Base-by-base conservation (phyloP, 192 early-diverging fungal species). In the Oehlia diaphana region DNA sequence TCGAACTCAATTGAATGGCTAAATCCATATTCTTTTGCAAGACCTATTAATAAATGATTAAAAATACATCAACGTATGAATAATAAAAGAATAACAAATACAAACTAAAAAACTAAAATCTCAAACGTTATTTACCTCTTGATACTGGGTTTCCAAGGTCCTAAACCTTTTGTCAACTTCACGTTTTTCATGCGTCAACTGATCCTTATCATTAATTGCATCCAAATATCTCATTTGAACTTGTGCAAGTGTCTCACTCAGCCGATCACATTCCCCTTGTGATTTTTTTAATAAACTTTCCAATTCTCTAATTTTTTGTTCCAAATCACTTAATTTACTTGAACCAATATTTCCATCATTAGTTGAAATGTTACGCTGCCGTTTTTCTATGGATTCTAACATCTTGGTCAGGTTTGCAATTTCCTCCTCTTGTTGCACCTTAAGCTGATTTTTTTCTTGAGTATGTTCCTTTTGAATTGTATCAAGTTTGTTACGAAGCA, bases 151-250 rank as follows among this genome's bases (percentile, higher is more conserved):
- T 35, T 74, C 73, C 50, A 61, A 23, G 33, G 53, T 23, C 13
- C 33, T 74, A 26, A 74, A 14, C 14, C 31, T 74, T 58, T 13
- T 74, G 14, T 74, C 73, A 21, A n/a, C 28, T 19, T 50, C 50
- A 19, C 39, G 49, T n/a, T 74, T 74, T 61, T 16, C 58, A 31
- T 28, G 23, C 62, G n/a, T 31, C 58, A 74, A 33, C 13, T 74
- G 73, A 33, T 74, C 53, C 37, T 74, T 74, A 37, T 74, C 50
- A 74, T 74, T 50, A 37, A 74, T 50, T 9, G 73, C 73, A n/a
- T 74, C 50, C 16, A 74, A 33, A 74, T 62, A 61, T 35, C 16
- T 35, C 49, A 33, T 61, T 74, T 74, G 73, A 16, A 61, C 12
- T 42, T 62, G 73, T 61, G 28, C 26, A 31, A 74, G 26, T 61